These are phyloP conservation scores for Mycena filopes DNA, from an alignment of 768 basidiomycete species.

Conservation along the genomic window DNA sequence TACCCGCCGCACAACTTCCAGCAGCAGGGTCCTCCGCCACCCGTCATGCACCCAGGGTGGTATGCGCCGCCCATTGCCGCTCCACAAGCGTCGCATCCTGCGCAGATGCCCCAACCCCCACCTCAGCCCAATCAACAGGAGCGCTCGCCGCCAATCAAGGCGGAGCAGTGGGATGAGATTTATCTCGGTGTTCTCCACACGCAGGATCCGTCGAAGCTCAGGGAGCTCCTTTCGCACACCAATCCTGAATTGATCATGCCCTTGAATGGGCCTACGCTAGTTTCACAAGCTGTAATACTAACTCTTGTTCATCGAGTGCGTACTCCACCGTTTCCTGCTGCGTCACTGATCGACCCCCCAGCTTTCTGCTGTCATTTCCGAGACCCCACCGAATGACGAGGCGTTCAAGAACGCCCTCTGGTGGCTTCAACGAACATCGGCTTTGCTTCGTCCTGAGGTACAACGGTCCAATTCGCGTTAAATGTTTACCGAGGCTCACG, in stretches of 20 bases:
- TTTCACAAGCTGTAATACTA: conserved; percentile 87
- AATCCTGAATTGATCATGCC: conserved; percentile 88
- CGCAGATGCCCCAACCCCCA: conserved; percentile 70
- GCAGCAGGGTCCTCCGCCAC: conserved; percentile 48
- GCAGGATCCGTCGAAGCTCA: conserved; percentile 79
- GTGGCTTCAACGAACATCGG: conserved; percentile 86
- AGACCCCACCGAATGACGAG: conserved; percentile 82
- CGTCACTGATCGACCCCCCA: conserved; percentile 41
- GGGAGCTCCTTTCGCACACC: conserved; percentile 76
- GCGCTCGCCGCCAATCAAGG: conserved; percentile 62
- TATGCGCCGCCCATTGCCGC: conserved; percentile 75
- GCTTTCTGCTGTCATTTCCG: conserved; percentile 80
- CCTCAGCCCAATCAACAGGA: conserved; percentile 48
- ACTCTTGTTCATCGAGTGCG: conserved; percentile 86
- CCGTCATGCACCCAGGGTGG: conserved; percentile 66
- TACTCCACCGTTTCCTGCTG: conserved; percentile 24
- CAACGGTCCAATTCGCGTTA: conserved; percentile 41
- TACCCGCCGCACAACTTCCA: conserved; percentile 51
- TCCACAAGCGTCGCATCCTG: conserved; percentile 84
- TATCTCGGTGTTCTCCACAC: conserved; percentile 82
- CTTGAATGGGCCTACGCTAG: conserved; percentile 69
- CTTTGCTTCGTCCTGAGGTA: conserved; percentile 79
- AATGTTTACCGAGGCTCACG: too few species aligned
- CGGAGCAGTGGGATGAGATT: conserved; percentile 87
- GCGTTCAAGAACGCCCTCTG: conserved; percentile 84